Conservation (phyloP, 2,329 filamentous ascomycete species). For the Aspergillus transmontanensis region DNA sequence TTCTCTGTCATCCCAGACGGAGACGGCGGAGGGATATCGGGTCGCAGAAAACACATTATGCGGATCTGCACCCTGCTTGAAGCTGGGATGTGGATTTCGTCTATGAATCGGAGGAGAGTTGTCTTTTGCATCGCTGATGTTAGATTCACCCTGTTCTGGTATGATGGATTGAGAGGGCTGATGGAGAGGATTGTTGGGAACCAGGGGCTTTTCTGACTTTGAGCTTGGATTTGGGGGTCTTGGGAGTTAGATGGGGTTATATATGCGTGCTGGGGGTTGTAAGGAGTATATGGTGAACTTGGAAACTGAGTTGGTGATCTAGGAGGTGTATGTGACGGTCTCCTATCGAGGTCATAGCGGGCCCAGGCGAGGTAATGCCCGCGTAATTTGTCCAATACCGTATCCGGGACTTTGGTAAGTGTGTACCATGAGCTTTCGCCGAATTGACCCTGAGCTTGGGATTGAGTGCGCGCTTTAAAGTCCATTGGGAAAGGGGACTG, state of each 20-base stretch:
- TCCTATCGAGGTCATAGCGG: constrained; percentile 35
- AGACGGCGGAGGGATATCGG: constrained; percentile 23
- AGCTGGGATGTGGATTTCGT: constrained; percentile 20
- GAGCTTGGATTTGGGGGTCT: not conserved
- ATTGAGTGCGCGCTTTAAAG: constrained; percentile 45
- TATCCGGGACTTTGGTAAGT: constrained; percentile 54
- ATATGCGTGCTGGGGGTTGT: not conserved
- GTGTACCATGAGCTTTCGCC: constrained; percentile 59
- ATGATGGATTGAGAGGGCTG: constrained; percentile 46
- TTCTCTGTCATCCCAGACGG: constrained; percentile 4
- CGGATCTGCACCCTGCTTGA: constrained; percentile 54
- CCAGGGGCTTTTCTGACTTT: constrained; percentile 52
- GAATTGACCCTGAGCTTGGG: constrained; percentile 43
- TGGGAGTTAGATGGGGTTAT: not conserved
- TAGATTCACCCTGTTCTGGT: constrained; percentile 50
- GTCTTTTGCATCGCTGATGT: constrained; percentile 55
- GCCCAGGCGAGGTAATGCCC: constrained; percentile 71
- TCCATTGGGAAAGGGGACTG: constrained; percentile 34
- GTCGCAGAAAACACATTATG: constrained; percentile 63
- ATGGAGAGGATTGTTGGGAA: constrained; percentile 62
- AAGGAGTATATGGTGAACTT: not conserved
- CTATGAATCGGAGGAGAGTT: constrained; percentile 39
- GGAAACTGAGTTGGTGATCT: not conserved
- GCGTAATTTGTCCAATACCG: constrained; percentile 56
- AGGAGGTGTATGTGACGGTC: constrained; percentile 28